Percentiles rank a stretch among this genome's conserved stretches.
Conservation (phyloP, 192 early-diverging fungal species). For the Phycomyces blakesleeanus region DNA sequence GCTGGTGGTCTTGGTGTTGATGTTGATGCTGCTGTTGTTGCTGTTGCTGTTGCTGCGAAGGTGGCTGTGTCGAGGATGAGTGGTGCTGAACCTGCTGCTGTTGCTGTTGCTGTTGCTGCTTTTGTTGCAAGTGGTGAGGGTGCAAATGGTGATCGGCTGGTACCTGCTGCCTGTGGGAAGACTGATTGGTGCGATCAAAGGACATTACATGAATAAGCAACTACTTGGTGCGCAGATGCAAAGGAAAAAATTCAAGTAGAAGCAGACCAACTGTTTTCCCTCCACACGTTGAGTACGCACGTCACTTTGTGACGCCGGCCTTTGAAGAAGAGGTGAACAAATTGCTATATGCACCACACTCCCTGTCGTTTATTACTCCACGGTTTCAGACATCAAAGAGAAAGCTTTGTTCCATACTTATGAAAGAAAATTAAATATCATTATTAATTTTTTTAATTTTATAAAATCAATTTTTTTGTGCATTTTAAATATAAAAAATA, state of each 20-base stretch:
- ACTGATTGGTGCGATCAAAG: slow-evolving; percentile 8
- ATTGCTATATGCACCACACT: slow-evolving; percentile 1
- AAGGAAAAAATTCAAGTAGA: neutral
- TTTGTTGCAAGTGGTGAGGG: neutral
- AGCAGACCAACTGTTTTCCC: neutral
- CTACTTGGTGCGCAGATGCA: neutral
- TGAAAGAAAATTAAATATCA: too few relatives aligned
- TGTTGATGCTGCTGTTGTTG: too few relatives aligned
- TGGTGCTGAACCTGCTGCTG: neutral
- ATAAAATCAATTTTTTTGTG: too few relatives aligned
- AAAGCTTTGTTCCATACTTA: too few relatives aligned
- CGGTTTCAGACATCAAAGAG: too few relatives aligned
- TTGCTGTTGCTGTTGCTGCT: neutral
- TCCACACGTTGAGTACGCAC: slow-evolving; percentile 1
- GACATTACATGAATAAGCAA: slow-evolving; percentile 6
- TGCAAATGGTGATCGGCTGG: neutral
- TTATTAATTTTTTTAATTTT: too few relatives aligned
- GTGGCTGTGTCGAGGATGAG: neutral
- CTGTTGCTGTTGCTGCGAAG: neutral
- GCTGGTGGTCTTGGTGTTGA: neutral
- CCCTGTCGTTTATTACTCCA: too few relatives aligned
- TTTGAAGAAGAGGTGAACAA: slow-evolving; percentile 1
- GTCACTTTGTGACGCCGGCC: slow-evolving; percentile 3
- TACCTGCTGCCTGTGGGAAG: slow-evolving; percentile 8
- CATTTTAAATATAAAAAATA: too few relatives aligned